A percentile compares a stretch with the other conserved stretches of the same genome.
Evolutionary conservation across 345 rosid genomes (phyloP).

Genomic region (Viola odorata): DNA sequence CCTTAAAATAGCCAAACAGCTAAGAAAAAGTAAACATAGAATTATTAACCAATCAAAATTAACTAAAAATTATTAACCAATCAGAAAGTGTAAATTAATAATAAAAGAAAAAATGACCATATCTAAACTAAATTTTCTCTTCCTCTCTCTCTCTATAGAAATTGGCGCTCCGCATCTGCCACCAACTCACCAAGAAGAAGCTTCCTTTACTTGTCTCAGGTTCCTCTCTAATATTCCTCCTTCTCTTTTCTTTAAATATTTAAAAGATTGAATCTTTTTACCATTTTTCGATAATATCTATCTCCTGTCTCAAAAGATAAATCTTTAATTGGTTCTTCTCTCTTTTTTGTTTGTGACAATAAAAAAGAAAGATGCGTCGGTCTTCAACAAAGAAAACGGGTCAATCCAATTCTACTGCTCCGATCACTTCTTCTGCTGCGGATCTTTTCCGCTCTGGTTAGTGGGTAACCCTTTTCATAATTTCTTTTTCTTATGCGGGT

Average conservation of each 20-base stretch:
- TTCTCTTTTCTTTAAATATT: background rate
- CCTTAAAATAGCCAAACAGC: background rate
- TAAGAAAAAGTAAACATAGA: no score
- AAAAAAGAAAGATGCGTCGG: slow-evolving; percentile 76
- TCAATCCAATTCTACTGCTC: slow-evolving; percentile 61
- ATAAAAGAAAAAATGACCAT: background rate
- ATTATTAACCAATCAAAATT: background rate
- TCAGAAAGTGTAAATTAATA: no score
- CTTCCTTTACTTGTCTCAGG: slow-evolving; percentile 2
- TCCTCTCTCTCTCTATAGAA: background rate
- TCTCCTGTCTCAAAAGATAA: slow-evolving; percentile 19
- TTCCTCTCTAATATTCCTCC: background rate
- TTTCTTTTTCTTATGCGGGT: background rate
- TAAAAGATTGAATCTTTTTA: background rate
- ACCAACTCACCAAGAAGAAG: background rate
- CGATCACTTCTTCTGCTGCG: slow-evolving; percentile 53
- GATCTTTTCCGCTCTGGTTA: slow-evolving; percentile 94
- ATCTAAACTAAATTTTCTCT: background rate
- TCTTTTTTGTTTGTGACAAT: slow-evolving; percentile 3
- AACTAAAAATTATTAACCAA: no score
- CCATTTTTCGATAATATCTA: background rate
- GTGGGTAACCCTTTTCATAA: background rate
- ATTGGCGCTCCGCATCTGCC: background rate
- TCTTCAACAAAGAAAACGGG: slow-evolving; percentile 67
- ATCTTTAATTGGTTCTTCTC: background rate